Conservation (phyloP, 148 eudicot species). For the Chenopodium formosanum region DNA sequence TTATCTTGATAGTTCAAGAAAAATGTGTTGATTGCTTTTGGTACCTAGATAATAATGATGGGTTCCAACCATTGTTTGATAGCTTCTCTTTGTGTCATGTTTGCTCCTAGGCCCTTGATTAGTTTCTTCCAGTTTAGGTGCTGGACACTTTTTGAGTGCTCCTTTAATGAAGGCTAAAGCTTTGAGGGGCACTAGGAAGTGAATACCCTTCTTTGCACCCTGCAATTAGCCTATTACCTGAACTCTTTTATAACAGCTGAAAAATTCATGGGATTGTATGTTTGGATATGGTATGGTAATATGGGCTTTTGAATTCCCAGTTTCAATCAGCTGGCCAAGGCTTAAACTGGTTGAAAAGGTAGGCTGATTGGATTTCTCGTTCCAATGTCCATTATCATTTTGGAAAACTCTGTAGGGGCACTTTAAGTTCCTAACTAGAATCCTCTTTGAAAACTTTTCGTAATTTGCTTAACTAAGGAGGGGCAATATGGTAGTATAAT, state of each 20-base stretch:
- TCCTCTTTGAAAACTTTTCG: neutral
- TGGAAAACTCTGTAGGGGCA: neutral
- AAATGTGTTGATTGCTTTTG: neutral
- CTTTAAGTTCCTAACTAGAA: neutral
- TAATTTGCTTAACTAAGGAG: too few relatives aligned
- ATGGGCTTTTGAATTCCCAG: neutral
- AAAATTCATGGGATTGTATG: neutral
- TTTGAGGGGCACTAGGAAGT: neutral
- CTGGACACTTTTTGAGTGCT: neutral
- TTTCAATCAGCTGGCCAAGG: neutral
- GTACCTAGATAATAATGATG: neutral
- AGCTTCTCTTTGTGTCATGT: neutral
- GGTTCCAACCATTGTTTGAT: neutral
- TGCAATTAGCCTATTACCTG: neutral
- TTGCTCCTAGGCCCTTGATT: neutral
- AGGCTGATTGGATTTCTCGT: neutral
- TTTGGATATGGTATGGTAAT: neutral
- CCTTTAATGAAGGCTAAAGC: neutral
- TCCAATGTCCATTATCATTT: neutral
- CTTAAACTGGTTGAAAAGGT: neutral
- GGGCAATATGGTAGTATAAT: too few relatives aligned
- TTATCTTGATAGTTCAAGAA: neutral
- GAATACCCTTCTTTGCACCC: neutral
- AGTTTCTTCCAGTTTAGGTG: neutral
- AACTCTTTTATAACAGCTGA: neutral